Evolutionary conservation across 192 early-diverging fungal genomes (phyloP), one percentile per base, ranked within the genome.

Genomic region (Coemansia sp.): DNA sequence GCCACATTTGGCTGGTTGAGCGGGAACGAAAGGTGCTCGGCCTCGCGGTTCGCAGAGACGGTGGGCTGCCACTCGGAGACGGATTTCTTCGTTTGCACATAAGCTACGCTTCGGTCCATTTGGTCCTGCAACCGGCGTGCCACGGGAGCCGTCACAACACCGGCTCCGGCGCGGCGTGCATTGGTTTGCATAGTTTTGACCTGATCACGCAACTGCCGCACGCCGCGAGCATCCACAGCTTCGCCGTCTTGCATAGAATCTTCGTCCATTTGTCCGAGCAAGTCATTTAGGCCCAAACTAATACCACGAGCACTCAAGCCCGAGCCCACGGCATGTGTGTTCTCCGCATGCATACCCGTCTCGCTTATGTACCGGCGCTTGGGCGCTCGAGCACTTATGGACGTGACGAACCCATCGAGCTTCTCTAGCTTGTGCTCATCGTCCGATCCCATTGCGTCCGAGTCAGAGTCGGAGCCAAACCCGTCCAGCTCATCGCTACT

Each of bases 91-190:
- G 92, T 77, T 70, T 90, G 81, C n/a, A 85, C 78, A 55, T 92
- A 94, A 3, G 95, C 97, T 15, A 87, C 97, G 51, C 88, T 67
- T 38, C 97, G 90, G 62, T 94, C 89, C 59, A 94, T 71, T 25
- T 88, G 87, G 63, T 96, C 93, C 72, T 95, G 92, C 45, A 92
- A 75, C 39, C 92, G 86, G 61, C 87, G 85, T 21, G 93, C 88
- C 24, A 98, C 64, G 5, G 95, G 95, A 0, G 92, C 94, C 12
- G 85, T 65, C 6, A 94, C 82, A 4, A 82, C 79, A 9, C 74
- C 73, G 1, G 76, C 55, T 4, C 72, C 62, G 2, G 70, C 62
- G 60, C 69, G 67, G 7, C 75, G 79, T 9, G 74, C 70, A 12
- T 60, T 59, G 22, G 48, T 56, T 35, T 82, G 73, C 38, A 82